phyloP scores from a whole-genome alignment of 345 rosid species.

The Lepidium sativum region DNA sequence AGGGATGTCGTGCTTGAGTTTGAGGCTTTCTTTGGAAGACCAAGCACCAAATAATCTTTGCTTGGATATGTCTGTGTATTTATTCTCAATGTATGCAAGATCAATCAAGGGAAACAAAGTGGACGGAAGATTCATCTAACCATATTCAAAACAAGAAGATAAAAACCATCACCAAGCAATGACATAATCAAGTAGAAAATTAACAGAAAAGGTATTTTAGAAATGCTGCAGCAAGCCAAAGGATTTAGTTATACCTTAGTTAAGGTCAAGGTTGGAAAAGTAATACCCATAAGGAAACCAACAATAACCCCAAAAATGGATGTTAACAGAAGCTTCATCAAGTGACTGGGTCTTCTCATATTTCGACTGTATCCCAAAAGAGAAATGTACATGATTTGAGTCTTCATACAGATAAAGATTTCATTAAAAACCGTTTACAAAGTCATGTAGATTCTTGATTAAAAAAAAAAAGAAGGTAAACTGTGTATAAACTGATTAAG shows the following conservation, averaged over 20 bases:
- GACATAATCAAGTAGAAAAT: not conserved
- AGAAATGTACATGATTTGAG: not conserved
- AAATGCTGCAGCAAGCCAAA: not conserved
- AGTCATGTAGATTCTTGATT: not conserved
- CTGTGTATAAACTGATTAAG: not conserved
- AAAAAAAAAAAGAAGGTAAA: not conserved
- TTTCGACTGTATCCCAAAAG: slow-evolving; percentile 32
- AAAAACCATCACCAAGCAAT: slow-evolving; percentile 1
- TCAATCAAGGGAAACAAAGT: slow-evolving; percentile 72
- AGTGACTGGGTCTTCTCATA: slow-evolving; percentile 57
- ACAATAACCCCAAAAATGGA: slow-evolving; percentile 56
- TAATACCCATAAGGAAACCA: slow-evolving; percentile 82
- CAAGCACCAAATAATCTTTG: slow-evolving; percentile 54
- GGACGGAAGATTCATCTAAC: slow-evolving; percentile 82
- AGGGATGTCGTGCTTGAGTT: slow-evolving; percentile 18
- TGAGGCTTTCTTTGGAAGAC: slow-evolving; percentile 48
- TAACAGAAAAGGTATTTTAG: no score
- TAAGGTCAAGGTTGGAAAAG: slow-evolving; percentile 64
- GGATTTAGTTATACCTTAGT: slow-evolving; percentile 41
- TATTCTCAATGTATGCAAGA: slow-evolving; percentile 70
- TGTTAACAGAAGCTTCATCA: slow-evolving; percentile 64
- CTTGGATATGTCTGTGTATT: slow-evolving; percentile 71
- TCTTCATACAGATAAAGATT: not conserved
- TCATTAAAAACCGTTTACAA: not conserved
- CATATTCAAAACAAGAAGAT: slow-evolving; percentile 17